A percentile compares a stretch with the other conserved stretches of the same genome.
Conservation (phyloP, 2,329 filamentous ascomycete genomes). For the Sarocladiaceae sp. region DNA sequence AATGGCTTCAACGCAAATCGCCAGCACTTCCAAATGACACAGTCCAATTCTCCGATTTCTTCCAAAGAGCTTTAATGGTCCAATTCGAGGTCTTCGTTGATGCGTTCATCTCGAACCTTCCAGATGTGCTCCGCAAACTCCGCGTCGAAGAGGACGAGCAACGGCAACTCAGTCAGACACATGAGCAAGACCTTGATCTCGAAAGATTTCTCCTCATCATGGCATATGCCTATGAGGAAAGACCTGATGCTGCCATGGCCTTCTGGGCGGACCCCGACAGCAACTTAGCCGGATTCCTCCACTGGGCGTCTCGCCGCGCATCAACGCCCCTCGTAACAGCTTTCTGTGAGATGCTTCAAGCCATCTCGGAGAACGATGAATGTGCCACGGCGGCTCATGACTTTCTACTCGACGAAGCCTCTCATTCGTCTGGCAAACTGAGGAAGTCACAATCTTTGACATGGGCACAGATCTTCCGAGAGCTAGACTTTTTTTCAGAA, state of each 20-base stretch:
- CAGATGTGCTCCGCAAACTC: conserved; percentile 81
- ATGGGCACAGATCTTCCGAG: conserved; percentile 89
- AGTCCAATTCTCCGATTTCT: conserved; percentile 64
- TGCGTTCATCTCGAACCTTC: conserved; percentile 91
- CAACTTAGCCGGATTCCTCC: conserved; percentile 89
- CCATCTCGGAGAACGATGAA: conserved; percentile 76
- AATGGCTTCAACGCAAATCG: conserved; percentile 78
- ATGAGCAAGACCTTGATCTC: conserved; percentile 68
- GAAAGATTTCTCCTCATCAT: conserved; percentile 92
- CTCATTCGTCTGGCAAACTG: conserved; percentile 70
- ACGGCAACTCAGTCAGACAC: conserved; percentile 60
- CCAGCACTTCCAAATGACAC: conserved; percentile 64
- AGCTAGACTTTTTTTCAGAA: conserved; percentile 78
- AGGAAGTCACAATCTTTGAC: conserved; percentile 80
- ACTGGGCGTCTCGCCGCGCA: conserved; percentile 93
- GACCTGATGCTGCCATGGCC: conserved; percentile 76
- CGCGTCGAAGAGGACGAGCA: conserved; percentile 89
- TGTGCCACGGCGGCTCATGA: conserved; percentile 82
- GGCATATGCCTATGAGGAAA: conserved; percentile 83
- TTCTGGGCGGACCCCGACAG: conserved; percentile 94
- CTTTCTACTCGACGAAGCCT: conserved; percentile 83
- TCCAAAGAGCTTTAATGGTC: conserved; percentile 70
- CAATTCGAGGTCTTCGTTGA: conserved; percentile 86
- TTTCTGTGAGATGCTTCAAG: conserved; percentile 93
- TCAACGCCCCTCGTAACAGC: conserved; percentile 95